A percentile compares a stretch with the other conserved stretches of the same genome.
These are phyloP conservation scores for Paecilomyces sp. DNA, from an alignment of 2,329 filamentous ascomycete genomes.

Conservation along the genomic window DNA sequence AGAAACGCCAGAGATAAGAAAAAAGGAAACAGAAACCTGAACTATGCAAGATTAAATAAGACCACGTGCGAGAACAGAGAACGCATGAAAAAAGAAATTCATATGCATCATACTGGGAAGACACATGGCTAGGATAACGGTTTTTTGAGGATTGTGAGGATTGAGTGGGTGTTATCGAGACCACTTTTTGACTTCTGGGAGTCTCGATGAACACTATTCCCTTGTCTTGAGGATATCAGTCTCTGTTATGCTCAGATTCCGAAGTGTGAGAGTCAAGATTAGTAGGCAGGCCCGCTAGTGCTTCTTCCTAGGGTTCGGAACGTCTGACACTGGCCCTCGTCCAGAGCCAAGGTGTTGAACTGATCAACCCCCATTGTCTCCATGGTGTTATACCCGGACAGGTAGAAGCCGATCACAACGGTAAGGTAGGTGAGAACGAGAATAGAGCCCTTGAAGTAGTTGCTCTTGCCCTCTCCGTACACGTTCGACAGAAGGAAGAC, in stretches of 20 bases:
- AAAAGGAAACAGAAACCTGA: not conserved
- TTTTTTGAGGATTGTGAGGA: not conserved
- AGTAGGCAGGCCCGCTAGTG: not conserved
- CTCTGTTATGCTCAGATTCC: not conserved
- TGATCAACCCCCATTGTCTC: slow-evolving; percentile 42
- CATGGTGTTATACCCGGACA: slow-evolving; percentile 59
- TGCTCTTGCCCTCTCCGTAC: slow-evolving; percentile 97
- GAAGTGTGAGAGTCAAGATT: not conserved
- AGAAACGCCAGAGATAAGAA: not conserved
- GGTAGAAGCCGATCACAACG: slow-evolving; percentile 85
- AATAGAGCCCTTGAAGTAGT: slow-evolving; percentile 99
- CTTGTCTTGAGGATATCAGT: too few relatives aligned
- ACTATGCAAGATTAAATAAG: not conserved
- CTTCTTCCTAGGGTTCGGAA: slow-evolving; percentile 36
- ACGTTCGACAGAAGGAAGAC: slow-evolving; percentile 96
- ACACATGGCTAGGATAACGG: not conserved
- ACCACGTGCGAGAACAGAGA: not conserved
- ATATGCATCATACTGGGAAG: not conserved
- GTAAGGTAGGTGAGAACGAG: slow-evolving; percentile 88
- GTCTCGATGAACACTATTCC: too few relatives aligned
- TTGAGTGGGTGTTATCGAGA: not conserved
- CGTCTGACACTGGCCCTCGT: slow-evolving; percentile 20
- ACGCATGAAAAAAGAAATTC: not conserved
- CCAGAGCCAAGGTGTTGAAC: slow-evolving; percentile 40
- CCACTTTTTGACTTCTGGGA: not conserved